Evolutionary conservation across 2,329 filamentous ascomycete species (phyloP).

Genomic region (Magnaporthiopsis poae): DNA sequence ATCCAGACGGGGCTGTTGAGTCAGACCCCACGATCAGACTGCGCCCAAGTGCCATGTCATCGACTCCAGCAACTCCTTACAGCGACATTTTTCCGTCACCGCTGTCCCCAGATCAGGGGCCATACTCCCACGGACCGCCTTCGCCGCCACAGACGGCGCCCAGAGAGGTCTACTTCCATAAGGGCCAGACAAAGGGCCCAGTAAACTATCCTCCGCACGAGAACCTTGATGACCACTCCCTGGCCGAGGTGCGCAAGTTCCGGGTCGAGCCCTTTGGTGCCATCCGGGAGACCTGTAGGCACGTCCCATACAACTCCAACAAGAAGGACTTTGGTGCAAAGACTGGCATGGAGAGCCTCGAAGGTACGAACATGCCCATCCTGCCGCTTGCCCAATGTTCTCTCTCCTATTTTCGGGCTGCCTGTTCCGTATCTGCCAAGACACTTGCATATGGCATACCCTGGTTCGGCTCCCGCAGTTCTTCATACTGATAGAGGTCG

Average conservation of each 20-base stretch:
- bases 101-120: not conserved
- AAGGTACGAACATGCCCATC: conserved; percentile 48
- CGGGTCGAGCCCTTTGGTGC: conserved; percentile 55
- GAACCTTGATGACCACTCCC: conserved; percentile 46
- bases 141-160: not conserved
- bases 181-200: conserved; percentile 44
- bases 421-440: not conserved
- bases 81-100: conserved; percentile 18
- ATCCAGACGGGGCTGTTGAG: conserved; percentile 32
- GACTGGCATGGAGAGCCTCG: conserved; percentile 78
- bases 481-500: not conserved
- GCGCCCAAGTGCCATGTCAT: conserved; percentile 31
- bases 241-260: conserved; percentile 51
- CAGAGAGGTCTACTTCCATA: conserved; percentile 5
- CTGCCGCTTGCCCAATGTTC: not conserved
- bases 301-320: conserved; percentile 88
- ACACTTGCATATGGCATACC: not conserved
- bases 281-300: conserved; percentile 54
- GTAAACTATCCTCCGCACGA: conserved; percentile 71
- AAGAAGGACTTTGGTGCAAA: conserved; percentile 83
- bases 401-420: not conserved
- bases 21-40: conserved; percentile 22
- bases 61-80: conserved; percentile 25
- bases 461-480: not conserved
- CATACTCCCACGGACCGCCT: not conserved